Base-by-base conservation (phyloP, 257 asterid genomes). In the Galeopsis tetrahit region DNA sequence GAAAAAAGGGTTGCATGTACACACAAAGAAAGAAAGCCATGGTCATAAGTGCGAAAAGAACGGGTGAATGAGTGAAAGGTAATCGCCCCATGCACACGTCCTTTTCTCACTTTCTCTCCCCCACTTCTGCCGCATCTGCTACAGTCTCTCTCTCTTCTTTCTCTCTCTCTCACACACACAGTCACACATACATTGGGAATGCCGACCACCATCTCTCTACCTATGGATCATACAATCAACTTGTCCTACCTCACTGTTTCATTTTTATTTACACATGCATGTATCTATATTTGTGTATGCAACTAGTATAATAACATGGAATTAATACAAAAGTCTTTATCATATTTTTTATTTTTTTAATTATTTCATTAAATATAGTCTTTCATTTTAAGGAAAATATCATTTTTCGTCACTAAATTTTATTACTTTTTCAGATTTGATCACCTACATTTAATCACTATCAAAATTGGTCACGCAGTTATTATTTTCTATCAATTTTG, bases 91-190 rank as follows among this genome's bases (percentile, higher is more conserved):
- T 73, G 86, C 84, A 82, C 65, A 77, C 78, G 84, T 82, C 84
- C 78, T 72, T 82, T 79, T 82, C 86, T 73, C 73, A 39, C 74
- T 78, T 21, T 21, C 28, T 69, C 72, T 71, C 86, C 82, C 86
- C 84, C 82, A 82, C 86, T 60, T 82, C 81, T 82, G 83, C 86
- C 83, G 86, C 86, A 65, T 76, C 81, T 78, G 83, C 79, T 5
- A 28, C 40, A n/a, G 49, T 15, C 59, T 21, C 34, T 48, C 71
- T 48, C 38, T 66, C 63, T 70, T 78, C 72, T 42, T 44, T 42
- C 57, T 31, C 66, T 32, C 40, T 14, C 72, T 46, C 69, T 34
- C 69, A 33, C 69, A 10, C 75, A 5, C 28, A 21, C 28, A 21
- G 28, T 21, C 28, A 40, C 44, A 40, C 44, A 6, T 0, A 10